phyloP scores from a whole-genome alignment of 2,329 filamentous ascomycete genomes.

The Erysiphe pulchra region DNA sequence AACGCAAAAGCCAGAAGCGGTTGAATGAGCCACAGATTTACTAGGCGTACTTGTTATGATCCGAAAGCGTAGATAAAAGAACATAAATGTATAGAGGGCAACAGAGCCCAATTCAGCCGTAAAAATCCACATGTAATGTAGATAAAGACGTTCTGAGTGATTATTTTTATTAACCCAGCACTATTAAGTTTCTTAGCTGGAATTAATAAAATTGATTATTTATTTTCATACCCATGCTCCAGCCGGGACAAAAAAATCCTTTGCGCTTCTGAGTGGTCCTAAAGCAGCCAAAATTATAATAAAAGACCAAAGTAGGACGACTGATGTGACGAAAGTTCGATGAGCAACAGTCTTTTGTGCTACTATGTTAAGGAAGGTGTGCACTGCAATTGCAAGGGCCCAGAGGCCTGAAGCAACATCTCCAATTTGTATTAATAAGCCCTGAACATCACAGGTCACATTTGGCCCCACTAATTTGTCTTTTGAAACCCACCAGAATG shows the following conservation, averaged over 20 bases:
- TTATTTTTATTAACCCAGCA: slow-evolving; percentile 26
- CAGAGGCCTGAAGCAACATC: slow-evolving; percentile 25
- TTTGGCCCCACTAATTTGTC: slow-evolving; percentile 20
- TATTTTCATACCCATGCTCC: slow-evolving; percentile 23
- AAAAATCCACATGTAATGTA: slow-evolving; percentile 31
- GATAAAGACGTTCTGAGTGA: slow-evolving; percentile 20
- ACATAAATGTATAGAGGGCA: slow-evolving; percentile 20
- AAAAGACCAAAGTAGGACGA: slow-evolving; percentile 9
- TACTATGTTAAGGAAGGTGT: slow-evolving; percentile 26
- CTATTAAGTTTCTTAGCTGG: slow-evolving; percentile 7
- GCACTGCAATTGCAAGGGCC: slow-evolving; percentile 25
- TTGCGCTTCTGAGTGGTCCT: slow-evolving; percentile 18
- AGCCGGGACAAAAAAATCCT: slow-evolving; percentile 22
- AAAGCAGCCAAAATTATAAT: slow-evolving; percentile 10
- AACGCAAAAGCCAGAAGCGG: background rate
- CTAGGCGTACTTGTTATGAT: slow-evolving; percentile 1
- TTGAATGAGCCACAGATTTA: background rate
- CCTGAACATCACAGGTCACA: slow-evolving; percentile 24
- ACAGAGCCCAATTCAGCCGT: slow-evolving; percentile 25
- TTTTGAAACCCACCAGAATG: slow-evolving; percentile 23
- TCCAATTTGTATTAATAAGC: slow-evolving; percentile 27
- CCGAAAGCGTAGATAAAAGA: slow-evolving; percentile 11
- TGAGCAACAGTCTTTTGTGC: slow-evolving; percentile 18
- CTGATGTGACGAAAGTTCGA: slow-evolving; percentile 14
- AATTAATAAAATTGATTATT: too few species aligned